Conservation (phyloP, 2,329 filamentous ascomycete genomes). For the Aureobasidium sp. region DNA sequence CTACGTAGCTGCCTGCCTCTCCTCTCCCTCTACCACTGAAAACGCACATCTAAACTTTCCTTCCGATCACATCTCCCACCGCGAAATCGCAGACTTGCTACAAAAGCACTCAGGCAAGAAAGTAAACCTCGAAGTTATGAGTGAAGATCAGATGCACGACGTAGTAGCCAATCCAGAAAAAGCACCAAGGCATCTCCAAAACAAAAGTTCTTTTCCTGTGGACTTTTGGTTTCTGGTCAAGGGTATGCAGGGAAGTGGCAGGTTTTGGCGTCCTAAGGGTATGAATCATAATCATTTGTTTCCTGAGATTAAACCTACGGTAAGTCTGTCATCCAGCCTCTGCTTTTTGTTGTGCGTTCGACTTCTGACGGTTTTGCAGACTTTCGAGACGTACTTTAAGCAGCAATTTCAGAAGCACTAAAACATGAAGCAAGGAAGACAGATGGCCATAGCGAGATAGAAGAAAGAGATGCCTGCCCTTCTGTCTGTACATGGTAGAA, state of each 20-base stretch:
- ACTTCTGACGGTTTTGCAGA: background rate
- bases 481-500: no score
- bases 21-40: slow-evolving; percentile 21
- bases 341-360: background rate
- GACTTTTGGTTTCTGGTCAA: slow-evolving; percentile 26
- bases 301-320: slow-evolving; percentile 9
- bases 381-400: background rate
- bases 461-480: no score
- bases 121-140: slow-evolving; percentile 1
- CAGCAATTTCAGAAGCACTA: background rate
- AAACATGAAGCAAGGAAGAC: background rate
- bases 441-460: background rate
- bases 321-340: background rate
- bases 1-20: slow-evolving; percentile 24
- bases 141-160: slow-evolving; percentile 20
- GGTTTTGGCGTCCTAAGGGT: slow-evolving; percentile 20
- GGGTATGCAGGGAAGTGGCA: slow-evolving; percentile 21
- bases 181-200: slow-evolving; percentile 18
- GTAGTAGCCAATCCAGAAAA: slow-evolving; percentile 15
- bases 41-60: slow-evolving; percentile 23
- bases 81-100: slow-evolving; percentile 20
- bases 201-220: slow-evolving; percentile 19
- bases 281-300: slow-evolving; percentile 21
- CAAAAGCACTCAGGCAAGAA: background rate
- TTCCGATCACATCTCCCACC: slow-evolving; percentile 23